A percentile compares a stretch with the other conserved stretches of the same genome.
phyloP scores from a whole-genome alignment of 108 stramenopile genomes.

The Cyclostephanos invisitatus region DNA sequence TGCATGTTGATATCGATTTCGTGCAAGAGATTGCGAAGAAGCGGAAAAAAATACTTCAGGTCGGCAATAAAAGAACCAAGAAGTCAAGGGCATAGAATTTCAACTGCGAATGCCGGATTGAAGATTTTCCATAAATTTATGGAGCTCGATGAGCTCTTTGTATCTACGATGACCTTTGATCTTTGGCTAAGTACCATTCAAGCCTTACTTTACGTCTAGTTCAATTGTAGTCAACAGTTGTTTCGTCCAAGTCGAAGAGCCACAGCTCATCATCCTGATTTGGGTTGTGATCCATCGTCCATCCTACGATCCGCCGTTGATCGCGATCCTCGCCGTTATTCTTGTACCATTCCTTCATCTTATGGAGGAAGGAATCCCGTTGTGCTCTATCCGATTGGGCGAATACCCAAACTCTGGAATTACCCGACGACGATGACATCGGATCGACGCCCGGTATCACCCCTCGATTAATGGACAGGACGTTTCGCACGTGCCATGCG shows the following conservation, averaged over 20 bases:
- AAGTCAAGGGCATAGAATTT: background rate
- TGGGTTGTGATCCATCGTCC: slow-evolving; percentile 33
- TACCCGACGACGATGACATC: slow-evolving; percentile 5
- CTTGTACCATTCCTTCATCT: slow-evolving; percentile 23
- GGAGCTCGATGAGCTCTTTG: too few relatives aligned
- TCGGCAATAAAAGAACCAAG: background rate
- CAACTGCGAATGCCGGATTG: too few relatives aligned
- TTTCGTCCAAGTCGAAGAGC: slow-evolving; percentile 72
- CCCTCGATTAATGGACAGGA: slow-evolving; percentile 17
- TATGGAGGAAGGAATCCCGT: slow-evolving; percentile 56
- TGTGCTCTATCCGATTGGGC: slow-evolving; percentile 78
- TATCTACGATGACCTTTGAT: too few relatives aligned
- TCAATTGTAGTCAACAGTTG: slow-evolving; percentile 50
- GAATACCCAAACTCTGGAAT: slow-evolving; percentile 70
- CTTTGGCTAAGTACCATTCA: too few relatives aligned
- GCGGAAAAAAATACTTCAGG: background rate
- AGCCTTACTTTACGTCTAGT: too few relatives aligned
- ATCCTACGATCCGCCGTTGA: slow-evolving; percentile 14
- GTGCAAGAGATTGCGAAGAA: background rate
- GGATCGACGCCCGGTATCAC: background rate
- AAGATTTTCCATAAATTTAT: too few relatives aligned
- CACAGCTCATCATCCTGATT: slow-evolving; percentile 34
- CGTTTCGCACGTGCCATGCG: slow-evolving; percentile 44
- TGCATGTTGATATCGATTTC: background rate
- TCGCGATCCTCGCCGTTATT: background rate